phyloP scores from a whole-genome alignment of 192 early-diverging fungal genomes.

The Ambispora gerdemannii region DNA sequence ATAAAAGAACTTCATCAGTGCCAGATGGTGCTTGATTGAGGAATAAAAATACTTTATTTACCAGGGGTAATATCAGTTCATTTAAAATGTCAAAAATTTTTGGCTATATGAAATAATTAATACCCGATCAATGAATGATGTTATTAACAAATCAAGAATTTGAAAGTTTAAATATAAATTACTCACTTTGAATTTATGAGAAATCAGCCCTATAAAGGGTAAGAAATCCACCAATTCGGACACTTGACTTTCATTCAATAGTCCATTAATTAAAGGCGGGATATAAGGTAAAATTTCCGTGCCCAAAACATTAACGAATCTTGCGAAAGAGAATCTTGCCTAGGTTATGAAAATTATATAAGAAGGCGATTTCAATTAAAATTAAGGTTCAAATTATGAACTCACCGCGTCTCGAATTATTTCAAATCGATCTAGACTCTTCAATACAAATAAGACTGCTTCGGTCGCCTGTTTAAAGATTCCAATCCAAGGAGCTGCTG shows the following conservation, averaged over 20 bases:
- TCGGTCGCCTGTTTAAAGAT: slow-evolving; percentile 82
- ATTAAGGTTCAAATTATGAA: neutral
- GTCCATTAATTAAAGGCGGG: slow-evolving; percentile 69
- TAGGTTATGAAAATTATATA: neutral
- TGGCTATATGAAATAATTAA: slow-evolving; percentile 39
- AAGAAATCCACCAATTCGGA: slow-evolving; percentile 83
- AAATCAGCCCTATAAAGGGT: slow-evolving; percentile 76
- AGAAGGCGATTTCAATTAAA: neutral
- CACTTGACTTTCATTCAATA: slow-evolving; percentile 71
- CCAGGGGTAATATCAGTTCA: slow-evolving; percentile 74
- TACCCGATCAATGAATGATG: neutral
- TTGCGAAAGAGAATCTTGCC: slow-evolving; percentile 73
- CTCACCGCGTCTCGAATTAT: slow-evolving; percentile 62
- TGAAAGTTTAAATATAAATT: slow-evolving; percentile 35
- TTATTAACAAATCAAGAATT: slow-evolving; percentile 27
- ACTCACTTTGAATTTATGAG: slow-evolving; percentile 87
- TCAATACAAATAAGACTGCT: slow-evolving; percentile 68
- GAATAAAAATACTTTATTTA: slow-evolving; percentile 80
- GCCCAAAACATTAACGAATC: slow-evolving; percentile 85
- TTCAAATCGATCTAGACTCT: slow-evolving; percentile 57
- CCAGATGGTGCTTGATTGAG: slow-evolving; percentile 80
- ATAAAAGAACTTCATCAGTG: slow-evolving; percentile 79
- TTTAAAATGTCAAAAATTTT: slow-evolving; percentile 65
- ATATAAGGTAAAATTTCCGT: slow-evolving; percentile 77
- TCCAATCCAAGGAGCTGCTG: slow-evolving; percentile 52